Evolutionary conservation across 345 rosid genomes (phyloP), one percentile per base, ranked within the genome.

Genomic region (Rubroshorea leprosula): DNA sequence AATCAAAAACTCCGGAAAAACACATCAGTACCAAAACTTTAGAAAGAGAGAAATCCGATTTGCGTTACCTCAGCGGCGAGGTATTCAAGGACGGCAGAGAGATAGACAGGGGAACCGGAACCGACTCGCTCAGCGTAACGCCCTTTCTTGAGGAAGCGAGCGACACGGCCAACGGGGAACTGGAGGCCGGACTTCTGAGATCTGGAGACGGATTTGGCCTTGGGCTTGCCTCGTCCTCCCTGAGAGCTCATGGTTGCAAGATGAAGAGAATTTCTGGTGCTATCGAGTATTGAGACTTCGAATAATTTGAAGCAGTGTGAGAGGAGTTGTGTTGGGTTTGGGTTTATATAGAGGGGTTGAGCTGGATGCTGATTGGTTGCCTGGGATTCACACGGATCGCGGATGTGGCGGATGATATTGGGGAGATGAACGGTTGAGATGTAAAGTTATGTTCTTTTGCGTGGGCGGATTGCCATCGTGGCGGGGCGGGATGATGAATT

Each of bases 151-250:
- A 83, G 78, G 53, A 76, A 83, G 41, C 90, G 0, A n/a, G n/a
- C n/a, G n/a, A n/a, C n/a, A n/a, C n/a, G n/a, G n/a, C n/a, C n/a
- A n/a, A n/a, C n/a, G n/a, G 88, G 86, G 21, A 85, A 82, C 57
- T 82, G 86, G 54, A 85, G 76, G 10, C 92, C 92, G 11, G 86
- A 86, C 51, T 82, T 85, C 2, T 62, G 64, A 0, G 92, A 85
- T 17, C 84, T 55, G 35, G 79, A 72, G 15, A 85, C 92, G 0
- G 88, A 78, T 54, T 81, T 81, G 0, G 79, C 35, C 1, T 66
- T 48, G 59, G 71, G 75, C 64, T 71, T 78, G 63, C 86, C 74
- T 24, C 74, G 57, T 0, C 68, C 73, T 0, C 73, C 64, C 54
- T 68, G 62, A 17, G 68, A 57, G 39, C 61, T 54, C 65, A 63